A percentile compares a stretch with the other conserved stretches of the same genome.
Evolutionary conservation across 768 basidiomycete genomes (phyloP).

Genomic region (Leccinum fibrillosum): DNA sequence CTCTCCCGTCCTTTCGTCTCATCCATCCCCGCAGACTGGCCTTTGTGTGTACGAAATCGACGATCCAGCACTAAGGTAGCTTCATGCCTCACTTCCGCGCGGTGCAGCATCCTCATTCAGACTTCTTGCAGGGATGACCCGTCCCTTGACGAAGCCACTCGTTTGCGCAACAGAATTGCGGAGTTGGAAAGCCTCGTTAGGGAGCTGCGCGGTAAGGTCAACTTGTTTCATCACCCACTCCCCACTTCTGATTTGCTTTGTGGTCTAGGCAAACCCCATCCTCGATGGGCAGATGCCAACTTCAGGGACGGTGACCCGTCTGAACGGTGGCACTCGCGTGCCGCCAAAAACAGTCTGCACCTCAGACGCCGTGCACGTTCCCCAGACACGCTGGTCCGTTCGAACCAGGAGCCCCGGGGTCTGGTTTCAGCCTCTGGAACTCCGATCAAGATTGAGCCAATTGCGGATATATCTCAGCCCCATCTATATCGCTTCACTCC

Average conservation of each 20-base stretch:
- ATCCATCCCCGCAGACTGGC: constrained; percentile 57
- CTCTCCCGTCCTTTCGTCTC: constrained; percentile 2
- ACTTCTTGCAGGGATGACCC: constrained; percentile 68
- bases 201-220: constrained; percentile 68
- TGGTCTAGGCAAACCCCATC: constrained; percentile 74
- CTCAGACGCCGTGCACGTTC: constrained; percentile 40
- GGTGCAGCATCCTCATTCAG: not conserved
- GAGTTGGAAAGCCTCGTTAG: constrained; percentile 91
- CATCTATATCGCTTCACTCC: constrained; percentile 70
- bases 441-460: constrained; percentile 67
- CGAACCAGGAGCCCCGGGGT: constrained; percentile 38
- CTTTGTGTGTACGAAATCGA: constrained; percentile 95
- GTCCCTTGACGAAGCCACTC: constrained; percentile 80
- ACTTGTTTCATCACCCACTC: constrained; percentile 6
- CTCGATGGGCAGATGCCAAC: constrained; percentile 78
- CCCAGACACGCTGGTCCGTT: constrained; percentile 31
- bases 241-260: constrained; percentile 8
- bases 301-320: constrained; percentile 78
- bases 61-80: constrained; percentile 74
- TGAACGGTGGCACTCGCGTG: constrained; percentile 85
- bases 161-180: constrained; percentile 82
- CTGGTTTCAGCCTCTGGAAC: constrained; percentile 46
- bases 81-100: not conserved
- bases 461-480: constrained; percentile 44
- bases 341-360: constrained; percentile 59